These are phyloP conservation scores for Geotrichum fermentans DNA, from an alignment of 1,139 yeast genomes.

Conservation along the genomic window DNA sequence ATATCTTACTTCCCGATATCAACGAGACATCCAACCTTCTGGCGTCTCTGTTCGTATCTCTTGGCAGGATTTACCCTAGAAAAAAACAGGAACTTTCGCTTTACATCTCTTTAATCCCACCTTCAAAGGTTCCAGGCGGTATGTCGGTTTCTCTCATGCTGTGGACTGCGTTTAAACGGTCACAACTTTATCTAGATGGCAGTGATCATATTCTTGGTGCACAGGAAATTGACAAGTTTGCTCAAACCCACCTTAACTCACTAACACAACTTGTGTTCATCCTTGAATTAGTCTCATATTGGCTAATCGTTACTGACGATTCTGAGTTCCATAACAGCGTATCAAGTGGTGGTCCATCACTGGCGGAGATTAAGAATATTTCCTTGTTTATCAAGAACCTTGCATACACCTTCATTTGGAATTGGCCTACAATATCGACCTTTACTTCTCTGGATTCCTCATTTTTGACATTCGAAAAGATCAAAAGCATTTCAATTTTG, in stretches of 20 bases:
- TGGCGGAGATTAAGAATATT: slow-evolving; percentile 45
- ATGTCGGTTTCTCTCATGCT: slow-evolving; percentile 27
- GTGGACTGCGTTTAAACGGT: slow-evolving; percentile 26
- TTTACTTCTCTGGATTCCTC: slow-evolving; percentile 1
- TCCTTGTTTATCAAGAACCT: slow-evolving; percentile 50
- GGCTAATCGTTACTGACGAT: slow-evolving; percentile 66
- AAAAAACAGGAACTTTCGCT: slow-evolving; percentile 29
- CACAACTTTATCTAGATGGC: slow-evolving; percentile 18
- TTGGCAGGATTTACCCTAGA: slow-evolving; percentile 27
- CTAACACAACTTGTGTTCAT: slow-evolving; percentile 36
- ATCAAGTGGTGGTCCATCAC: slow-evolving; percentile 39
- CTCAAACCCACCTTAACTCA: slow-evolving; percentile 6
- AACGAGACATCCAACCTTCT: slow-evolving; percentile 17
- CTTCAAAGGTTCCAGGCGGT: slow-evolving; percentile 8
- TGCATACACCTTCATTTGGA: slow-evolving; percentile 54
- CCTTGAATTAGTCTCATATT: slow-evolving; percentile 52
- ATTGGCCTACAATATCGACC: slow-evolving; percentile 27
- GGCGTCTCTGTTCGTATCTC: slow-evolving; percentile 25
- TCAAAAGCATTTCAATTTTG: slow-evolving; percentile 26
- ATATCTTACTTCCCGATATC: neutral
- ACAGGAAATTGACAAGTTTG: slow-evolving; percentile 9
- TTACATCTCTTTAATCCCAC: slow-evolving; percentile 27
- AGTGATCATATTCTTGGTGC: slow-evolving; percentile 12
- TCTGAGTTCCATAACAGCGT: slow-evolving; percentile 44
- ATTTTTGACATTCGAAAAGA: slow-evolving; percentile 7